phyloP scores from a whole-genome alignment of 2,329 filamentous ascomycete species.

The Cercospora janseana region DNA sequence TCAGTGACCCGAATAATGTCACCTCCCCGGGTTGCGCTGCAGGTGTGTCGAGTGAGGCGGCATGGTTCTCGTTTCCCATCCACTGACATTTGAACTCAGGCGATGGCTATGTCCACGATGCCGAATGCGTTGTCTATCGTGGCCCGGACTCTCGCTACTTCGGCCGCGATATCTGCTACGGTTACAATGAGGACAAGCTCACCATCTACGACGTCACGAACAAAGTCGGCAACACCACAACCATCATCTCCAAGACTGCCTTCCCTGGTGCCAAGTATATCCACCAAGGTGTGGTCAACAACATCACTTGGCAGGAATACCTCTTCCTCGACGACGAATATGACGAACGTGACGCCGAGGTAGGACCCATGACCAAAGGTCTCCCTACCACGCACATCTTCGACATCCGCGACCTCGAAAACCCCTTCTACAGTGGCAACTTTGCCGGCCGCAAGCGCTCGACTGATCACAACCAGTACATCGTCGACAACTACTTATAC shows the following conservation, averaged over 20 bases:
- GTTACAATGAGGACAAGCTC: slow-evolving; percentile 51
- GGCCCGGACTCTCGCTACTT: slow-evolving; percentile 49
- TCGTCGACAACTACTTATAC: slow-evolving; percentile 39
- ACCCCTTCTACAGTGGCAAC: slow-evolving; percentile 42
- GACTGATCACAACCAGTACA: slow-evolving; percentile 47
- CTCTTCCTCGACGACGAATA: slow-evolving; percentile 56
- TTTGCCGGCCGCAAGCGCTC: slow-evolving; percentile 37
- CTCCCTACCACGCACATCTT: slow-evolving; percentile 45
- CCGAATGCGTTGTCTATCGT: slow-evolving; percentile 52
- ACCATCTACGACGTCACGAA: slow-evolving; percentile 49
- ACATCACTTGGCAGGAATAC: slow-evolving; percentile 42
- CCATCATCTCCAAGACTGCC: slow-evolving; percentile 49
- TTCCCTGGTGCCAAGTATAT: slow-evolving; percentile 53
- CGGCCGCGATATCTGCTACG: slow-evolving; percentile 52
- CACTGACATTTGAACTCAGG: neutral
- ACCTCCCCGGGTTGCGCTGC: slow-evolving; percentile 51
- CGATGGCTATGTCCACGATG: slow-evolving; percentile 58
- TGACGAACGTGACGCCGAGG: slow-evolving; percentile 43
- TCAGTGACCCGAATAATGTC: slow-evolving; percentile 52
- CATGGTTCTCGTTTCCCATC: neutral
- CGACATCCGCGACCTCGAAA: slow-evolving; percentile 48
- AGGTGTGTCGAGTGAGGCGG: slow-evolving; percentile 20
- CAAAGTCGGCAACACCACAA: slow-evolving; percentile 37
- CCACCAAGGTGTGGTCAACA: slow-evolving; percentile 54
- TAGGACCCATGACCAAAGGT: slow-evolving; percentile 33